These are phyloP conservation scores for Fibroporia radiculosa DNA, from an alignment of 768 basidiomycete genomes.

Conservation along the genomic window DNA sequence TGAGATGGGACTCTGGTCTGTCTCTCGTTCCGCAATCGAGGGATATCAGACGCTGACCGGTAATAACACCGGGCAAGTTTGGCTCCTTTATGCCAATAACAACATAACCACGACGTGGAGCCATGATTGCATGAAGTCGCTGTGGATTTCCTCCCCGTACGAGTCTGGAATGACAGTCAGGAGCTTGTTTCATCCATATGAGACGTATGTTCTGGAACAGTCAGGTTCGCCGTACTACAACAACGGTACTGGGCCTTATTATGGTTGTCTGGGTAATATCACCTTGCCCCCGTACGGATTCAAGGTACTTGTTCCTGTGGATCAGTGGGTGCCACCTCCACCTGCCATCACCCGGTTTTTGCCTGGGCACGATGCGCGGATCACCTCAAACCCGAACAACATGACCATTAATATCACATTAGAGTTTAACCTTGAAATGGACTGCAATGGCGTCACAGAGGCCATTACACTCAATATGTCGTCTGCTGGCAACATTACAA, in stretches of 20 bases:
- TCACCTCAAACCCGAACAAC: slow-evolving; percentile 42
- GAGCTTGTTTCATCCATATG: slow-evolving; percentile 82
- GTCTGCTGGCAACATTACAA: slow-evolving; percentile 52
- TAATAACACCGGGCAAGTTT: slow-evolving; percentile 57
- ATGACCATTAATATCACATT: slow-evolving; percentile 57
- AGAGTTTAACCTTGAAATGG: slow-evolving; percentile 76
- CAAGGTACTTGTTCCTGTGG: slow-evolving; percentile 68
- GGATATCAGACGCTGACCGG: slow-evolving; percentile 58
- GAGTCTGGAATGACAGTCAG: slow-evolving; percentile 47
- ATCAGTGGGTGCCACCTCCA: slow-evolving; percentile 60
- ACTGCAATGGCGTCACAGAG: slow-evolving; percentile 57
- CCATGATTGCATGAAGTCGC: slow-evolving; percentile 44
- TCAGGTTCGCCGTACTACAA: slow-evolving; percentile 59
- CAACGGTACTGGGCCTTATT: slow-evolving; percentile 51
- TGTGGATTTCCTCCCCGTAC: slow-evolving; percentile 82
- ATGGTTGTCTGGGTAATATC: slow-evolving; percentile 64
- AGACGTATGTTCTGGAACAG: slow-evolving; percentile 59
- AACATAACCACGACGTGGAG: slow-evolving; percentile 63
- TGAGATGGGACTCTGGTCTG: slow-evolving; percentile 86
- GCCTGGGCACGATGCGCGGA: slow-evolving; percentile 83
- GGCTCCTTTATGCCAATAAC: slow-evolving; percentile 84
- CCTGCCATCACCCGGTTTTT: slow-evolving; percentile 73
- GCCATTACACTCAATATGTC: slow-evolving; percentile 63
- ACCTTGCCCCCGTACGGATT: slow-evolving; percentile 70
- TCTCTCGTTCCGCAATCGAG: slow-evolving; percentile 55